A percentile compares a stretch with the other conserved stretches of the same genome.
Evolutionary conservation across 2,329 filamentous ascomycete species (phyloP).

Genomic region (Cladosporium sp.): DNA sequence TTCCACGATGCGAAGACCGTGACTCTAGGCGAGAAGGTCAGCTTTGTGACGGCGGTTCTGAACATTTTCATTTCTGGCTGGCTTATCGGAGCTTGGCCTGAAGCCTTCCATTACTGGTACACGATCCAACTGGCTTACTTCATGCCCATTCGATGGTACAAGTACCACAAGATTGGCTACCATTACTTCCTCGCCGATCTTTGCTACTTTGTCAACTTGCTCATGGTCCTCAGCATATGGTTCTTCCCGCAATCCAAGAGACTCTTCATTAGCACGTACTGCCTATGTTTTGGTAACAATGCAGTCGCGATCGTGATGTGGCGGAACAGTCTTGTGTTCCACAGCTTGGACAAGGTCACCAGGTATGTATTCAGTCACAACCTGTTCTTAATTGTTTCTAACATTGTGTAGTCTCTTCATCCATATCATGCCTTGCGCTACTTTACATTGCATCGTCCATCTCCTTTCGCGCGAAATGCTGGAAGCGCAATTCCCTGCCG

Average conservation of each 20-base stretch:
- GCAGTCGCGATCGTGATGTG: constrained; percentile 98
- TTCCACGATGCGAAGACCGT: constrained; percentile 92
- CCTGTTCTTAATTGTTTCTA: not conserved
- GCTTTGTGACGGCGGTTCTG: constrained; percentile 92
- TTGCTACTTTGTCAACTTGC: constrained; percentile 96
- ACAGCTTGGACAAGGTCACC: constrained; percentile 97
- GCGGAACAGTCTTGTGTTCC: constrained; percentile 97
- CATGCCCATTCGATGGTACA: constrained; percentile 93
- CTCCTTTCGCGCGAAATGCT: constrained; percentile 68
- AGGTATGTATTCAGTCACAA: constrained; percentile 50
- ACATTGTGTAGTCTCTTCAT: constrained; percentile 73
- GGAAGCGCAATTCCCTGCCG: constrained; percentile 73
- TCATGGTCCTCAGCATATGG: constrained; percentile 82
- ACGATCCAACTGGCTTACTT: constrained; percentile 64
- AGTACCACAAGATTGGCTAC: constrained; percentile 86
- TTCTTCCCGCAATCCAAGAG: constrained; percentile 86
- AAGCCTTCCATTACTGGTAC: constrained; percentile 92
- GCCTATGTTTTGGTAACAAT: constrained; percentile 93
- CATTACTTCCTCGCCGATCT: constrained; percentile 97
- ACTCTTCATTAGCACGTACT: constrained; percentile 88
- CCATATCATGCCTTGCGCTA: constrained; percentile 97
- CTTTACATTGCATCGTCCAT: constrained; percentile 89
- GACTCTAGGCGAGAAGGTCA: constrained; percentile 86
- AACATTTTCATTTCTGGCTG: constrained; percentile 98
- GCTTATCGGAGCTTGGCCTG: constrained; percentile 79